Base-by-base conservation (phyloP, 2,329 filamentous ascomycete genomes). In the Penicillium polonicum region DNA sequence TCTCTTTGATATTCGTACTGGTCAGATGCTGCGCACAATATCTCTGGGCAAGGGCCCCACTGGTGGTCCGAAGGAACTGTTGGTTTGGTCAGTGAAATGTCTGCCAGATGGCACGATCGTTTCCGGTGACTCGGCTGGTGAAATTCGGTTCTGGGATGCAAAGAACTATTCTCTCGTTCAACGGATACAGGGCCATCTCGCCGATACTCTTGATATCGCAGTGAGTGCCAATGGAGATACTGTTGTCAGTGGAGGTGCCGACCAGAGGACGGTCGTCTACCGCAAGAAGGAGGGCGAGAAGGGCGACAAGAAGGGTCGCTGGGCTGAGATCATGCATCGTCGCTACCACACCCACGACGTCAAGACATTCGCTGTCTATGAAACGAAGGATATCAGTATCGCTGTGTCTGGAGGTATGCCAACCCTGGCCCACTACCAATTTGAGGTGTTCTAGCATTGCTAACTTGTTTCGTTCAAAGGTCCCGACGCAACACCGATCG, bases 271-370 rank as follows among this genome's bases (percentile, higher is more conserved):
- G 2, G 88, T 92, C 6, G 80, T 93, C 45, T 96, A 95, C 78
- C 89, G 87, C 72, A 85, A 87, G 65, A 77, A 74, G 64, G 74
- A 68, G 48, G 75, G 68, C 53, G 72, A 73, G 57, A 79, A 78
- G 57, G 82, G 83, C 45, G 80, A 84, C 23, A 82, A 82, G 58
- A 80, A 82, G 52, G 75, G 73, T 63, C 85, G 88, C 70, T 99
- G 94, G 94, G 85, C 85, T 58, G 93, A 94, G 74, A 82, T 91
- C n/a, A 89, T 86, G 74, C 91, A 96, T 70, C 84, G 90, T 64
- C 84, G 91, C 70, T 92, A 93, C 70, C 94, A 99, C 71, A 86
- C 88, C 45, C 92, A 97, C 74, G 94, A 99, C 77, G 92, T 97
- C 68, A 97, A 97, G 78, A 85, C 91, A 1, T 90, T 97, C 85